Base-by-base conservation (phyloP, 129 eudicot genomes). In the Deinandra increscens region DNA sequence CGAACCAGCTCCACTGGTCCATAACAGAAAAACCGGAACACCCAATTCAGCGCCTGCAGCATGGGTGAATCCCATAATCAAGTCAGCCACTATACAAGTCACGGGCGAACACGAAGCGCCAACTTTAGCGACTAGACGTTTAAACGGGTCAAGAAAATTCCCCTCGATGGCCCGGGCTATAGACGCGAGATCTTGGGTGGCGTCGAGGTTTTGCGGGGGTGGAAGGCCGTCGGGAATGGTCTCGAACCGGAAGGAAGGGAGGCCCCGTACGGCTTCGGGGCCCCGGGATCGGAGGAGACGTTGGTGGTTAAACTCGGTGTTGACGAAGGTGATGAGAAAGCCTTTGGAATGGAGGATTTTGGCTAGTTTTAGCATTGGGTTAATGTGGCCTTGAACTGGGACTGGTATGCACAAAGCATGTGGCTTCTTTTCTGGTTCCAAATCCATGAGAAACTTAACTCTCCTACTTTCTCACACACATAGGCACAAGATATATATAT, bases 171-270 rank as follows among this genome's bases (percentile, higher is more conserved):
- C 66, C 7, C 41, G 62, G 5, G 38, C 43, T 5, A 72, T 36
- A 22, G 62, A 33, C 7, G 17, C 7, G 5, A 64, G 15, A 9
- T 78, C 82, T 46, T 78, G 82, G 3, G 82, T 78, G 5, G 69
- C 66, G 41, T 64, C 70, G 12, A 12, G 38, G 38, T 64, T 64
- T 39, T 64, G 42, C 14, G 71, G 7, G 8, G 71, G 71, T n/a
- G 71, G 71, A 26, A 66, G 71, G 4, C 71, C 71, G 22, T 66
- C 71, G 4, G 71, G 71, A 15, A 79, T 79, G 60, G 82, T 66
- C 7, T 65, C 82, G 48, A 71, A 79, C 10, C 75, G 50, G 43
- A 79, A 79, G 7, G 56, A 46, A 33, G 78, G 74, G 49, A 59
- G 43, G 37, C 37, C 37, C 2, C 2, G 3, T 2, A 33, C 37